Base-by-base conservation (phyloP, 2,329 filamentous ascomycete genomes). In the Talaromyces amestolkiae region DNA sequence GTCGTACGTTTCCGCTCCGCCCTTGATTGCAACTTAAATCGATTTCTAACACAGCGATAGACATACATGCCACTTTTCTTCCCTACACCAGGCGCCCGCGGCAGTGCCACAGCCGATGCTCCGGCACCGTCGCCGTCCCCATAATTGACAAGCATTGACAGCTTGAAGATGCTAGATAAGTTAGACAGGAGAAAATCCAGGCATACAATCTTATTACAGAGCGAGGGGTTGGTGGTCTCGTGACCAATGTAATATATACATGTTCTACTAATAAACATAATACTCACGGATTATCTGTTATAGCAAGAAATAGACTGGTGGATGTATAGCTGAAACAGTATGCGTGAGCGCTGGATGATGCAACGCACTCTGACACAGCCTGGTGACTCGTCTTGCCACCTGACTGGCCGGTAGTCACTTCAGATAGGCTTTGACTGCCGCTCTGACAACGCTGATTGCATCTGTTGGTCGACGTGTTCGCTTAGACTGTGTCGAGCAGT, bases 11-110 rank as follows among this genome's bases (percentile, higher is more conserved):
- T 33, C n/a, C 37, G 3, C 19, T 27, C 31, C 6, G 62, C 59
- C 59, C 43, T 9, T 24, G 11, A 24, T 22, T 19, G 5, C 45
- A 59, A 31, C 9, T 11, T 11, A 37, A 49, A 35, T 7, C 22
- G 22, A 53, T 65, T 63, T 63, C 68, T 68, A 37, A 68, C 56
- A 45, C 63, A 51, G 69, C 73, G 80, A 37, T 68, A 82, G 86
- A 84, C 85, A 51, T 90, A 90, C 72, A 83, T 90, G 76, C 87
- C 86, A 17, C 79, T 90, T 61, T 88, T 90, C 76, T 74, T 90
- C 64, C 87, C 87, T 59, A 85, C 87, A 13, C 75, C 81, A 54
- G 75, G 79, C 35, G 75, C 68, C 39, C 66, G 67, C 19, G 70
- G 69, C 58, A 69, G 68, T 60, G 68, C 71, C 24, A 84, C 84